Base-by-base conservation (phyloP, 352 stramenopile genomes). In the Aphanomyces invadans region DNA sequence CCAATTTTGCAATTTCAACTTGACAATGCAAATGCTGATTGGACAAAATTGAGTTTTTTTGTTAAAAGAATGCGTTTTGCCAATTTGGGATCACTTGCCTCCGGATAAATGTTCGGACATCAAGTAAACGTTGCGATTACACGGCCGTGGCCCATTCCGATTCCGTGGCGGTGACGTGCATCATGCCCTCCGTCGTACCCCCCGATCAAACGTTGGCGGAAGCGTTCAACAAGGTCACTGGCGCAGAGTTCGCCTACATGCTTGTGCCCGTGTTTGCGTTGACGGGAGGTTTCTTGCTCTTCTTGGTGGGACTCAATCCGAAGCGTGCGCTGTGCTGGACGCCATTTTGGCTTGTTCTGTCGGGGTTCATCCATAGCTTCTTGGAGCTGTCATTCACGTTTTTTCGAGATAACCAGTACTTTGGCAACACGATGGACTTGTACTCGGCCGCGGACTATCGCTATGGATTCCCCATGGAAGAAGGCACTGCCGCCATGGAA, bases 321-420 rank as follows among this genome's bases (percentile, higher is more conserved):
- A 64, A 49, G 55, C 55, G 55, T 21, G 55, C 55, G 32, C 11
- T 31, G 19, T 51, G 19, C 3, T 64, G 36, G 17, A 64, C 55
- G 25, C 31, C 46, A 19, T 45, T 45, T 46, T 64, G 55, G 55
- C 31, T 64, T 21, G 55, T 64, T 12, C 55, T 64, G 15, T 64
- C 55, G 55, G 55, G 55, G 31, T 49, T 36, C 11, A 64, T 64
- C 55, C 55, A 64, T 38, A 64, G 55, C 36, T 64, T 51, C 55
- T 46, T 64, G 32, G 55, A 64, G 28, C n/a, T 64, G 5, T 64
- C 55, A 21, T 64, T 64, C 39, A 64, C 55, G 21, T 64, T 64
- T 26, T 51, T 64, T 38, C 55, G 55, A 32, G 55, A 64, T 38
- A 64, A 64, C 55, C 55, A 51, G 25, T 64, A 64, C 55, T 64